Conservation (phyloP, 495 filamentous ascomycete species). For the Podospora appendiculata region DNA sequence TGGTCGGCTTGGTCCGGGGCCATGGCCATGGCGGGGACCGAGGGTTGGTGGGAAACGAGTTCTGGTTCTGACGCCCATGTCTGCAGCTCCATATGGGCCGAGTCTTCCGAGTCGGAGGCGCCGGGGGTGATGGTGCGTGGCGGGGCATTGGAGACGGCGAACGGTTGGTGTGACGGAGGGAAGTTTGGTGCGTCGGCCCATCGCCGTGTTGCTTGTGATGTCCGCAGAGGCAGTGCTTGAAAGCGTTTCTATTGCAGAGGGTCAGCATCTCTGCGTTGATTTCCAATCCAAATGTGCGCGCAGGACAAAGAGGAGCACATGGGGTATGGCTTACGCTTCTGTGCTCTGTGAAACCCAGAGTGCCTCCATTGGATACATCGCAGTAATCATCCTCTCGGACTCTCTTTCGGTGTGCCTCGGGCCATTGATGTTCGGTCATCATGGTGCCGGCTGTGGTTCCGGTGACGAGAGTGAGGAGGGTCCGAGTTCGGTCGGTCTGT, state of each 20-base stretch:
- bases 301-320: not conserved
- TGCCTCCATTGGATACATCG: slow-evolving; percentile 15
- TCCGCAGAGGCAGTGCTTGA: slow-evolving; percentile 36
- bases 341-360: slow-evolving; percentile 39
- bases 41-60: not conserved
- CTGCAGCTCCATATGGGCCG: not conserved
- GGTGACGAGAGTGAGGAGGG: no score
- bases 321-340: slow-evolving; percentile 31
- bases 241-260: slow-evolving; percentile 33
- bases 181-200: slow-evolving; percentile 28
- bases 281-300: not conserved
- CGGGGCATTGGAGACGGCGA: slow-evolving; percentile 8
- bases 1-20: slow-evolving; percentile 29
- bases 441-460: not conserved
- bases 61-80: slow-evolving; percentile 23
- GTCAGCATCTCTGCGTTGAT: slow-evolving; percentile 4
- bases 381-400: slow-evolving; percentile 24
- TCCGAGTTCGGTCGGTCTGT: no score
- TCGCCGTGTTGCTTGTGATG: slow-evolving; percentile 32
- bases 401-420: slow-evolving; percentile 22
- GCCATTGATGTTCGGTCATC: slow-evolving; percentile 12
- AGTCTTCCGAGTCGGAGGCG: slow-evolving; percentile 27
- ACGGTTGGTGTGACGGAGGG: slow-evolving; percentile 12
- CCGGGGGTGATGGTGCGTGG: slow-evolving; percentile 25
- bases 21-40: slow-evolving; percentile 13